Percentiles rank a stretch among this genome's conserved stretches.
Evolutionary conservation across 768 basidiomycete species (phyloP).

Genomic region (Xerocomellus intermedius): DNA sequence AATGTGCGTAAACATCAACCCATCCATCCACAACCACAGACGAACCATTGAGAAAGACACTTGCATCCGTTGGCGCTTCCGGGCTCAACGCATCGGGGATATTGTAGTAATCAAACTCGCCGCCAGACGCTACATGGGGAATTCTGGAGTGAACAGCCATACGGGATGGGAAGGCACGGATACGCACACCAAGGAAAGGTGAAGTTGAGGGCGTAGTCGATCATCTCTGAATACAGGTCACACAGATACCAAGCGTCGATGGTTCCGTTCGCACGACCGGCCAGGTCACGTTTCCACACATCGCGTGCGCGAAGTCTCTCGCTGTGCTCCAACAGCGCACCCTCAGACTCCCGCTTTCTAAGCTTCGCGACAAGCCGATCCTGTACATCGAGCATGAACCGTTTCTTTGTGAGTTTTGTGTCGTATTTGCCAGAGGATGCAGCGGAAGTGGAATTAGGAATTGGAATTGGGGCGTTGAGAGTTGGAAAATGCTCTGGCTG

Average conservation of each 20-base stretch:
- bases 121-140: conserved; percentile 14
- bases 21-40: conserved; percentile 44
- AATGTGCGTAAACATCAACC: conserved; percentile 37
- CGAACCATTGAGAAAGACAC: conserved; percentile 56
- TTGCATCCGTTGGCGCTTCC: conserved; percentile 44
- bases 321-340: conserved; percentile 9
- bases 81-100: conserved; percentile 45
- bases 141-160: not conserved
- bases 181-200: conserved; percentile 58
- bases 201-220: conserved; percentile 71
- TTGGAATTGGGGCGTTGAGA: not conserved
- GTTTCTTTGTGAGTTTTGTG: conserved; percentile 2
- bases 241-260: conserved; percentile 65
- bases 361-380: conserved; percentile 5
- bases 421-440: not conserved
- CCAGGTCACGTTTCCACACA: conserved; percentile 47
- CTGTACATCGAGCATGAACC: conserved; percentile 10
- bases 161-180: not conserved
- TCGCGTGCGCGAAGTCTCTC: conserved; percentile 22
- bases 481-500: conserved; percentile 51
- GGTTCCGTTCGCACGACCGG: conserved; percentile 51
- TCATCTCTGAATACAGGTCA: conserved; percentile 54
- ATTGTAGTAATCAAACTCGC: conserved; percentile 46
- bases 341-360: conserved; percentile 5
- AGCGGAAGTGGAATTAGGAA: accelerated